Percentiles rank a stretch among this genome's conserved stretches.
Conservation (phyloP, 2,329 filamentous ascomycete genomes). For the Sporothrix phasma region DNA sequence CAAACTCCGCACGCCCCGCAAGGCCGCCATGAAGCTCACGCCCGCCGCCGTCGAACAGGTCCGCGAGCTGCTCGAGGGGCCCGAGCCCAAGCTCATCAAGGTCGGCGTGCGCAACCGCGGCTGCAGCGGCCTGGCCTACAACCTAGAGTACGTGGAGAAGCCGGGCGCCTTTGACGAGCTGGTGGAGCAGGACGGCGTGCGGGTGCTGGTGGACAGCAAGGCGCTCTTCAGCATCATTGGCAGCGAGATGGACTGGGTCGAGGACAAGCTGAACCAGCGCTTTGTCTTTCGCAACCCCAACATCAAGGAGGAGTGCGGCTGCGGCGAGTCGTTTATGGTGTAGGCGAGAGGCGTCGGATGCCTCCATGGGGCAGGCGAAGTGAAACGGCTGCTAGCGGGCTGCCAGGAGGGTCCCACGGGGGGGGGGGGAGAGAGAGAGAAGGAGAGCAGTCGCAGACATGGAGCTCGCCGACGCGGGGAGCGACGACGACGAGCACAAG, state of each 20-base stretch:
- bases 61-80: slow-evolving; percentile 65
- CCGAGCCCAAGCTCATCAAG: slow-evolving; percentile 84
- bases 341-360: no score
- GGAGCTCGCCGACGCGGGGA: no score
- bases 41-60: slow-evolving; percentile 71
- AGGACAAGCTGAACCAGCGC: slow-evolving; percentile 83
- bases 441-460: no score
- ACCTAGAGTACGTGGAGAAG: slow-evolving; percentile 92
- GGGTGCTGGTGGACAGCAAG: slow-evolving; percentile 93
- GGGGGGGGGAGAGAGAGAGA: no score
- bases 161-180: slow-evolving; percentile 79
- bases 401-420: no score
- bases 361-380: no score
- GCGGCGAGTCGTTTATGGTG: slow-evolving; percentile 93
- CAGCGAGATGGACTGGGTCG: slow-evolving; percentile 97
- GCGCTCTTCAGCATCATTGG: slow-evolving; percentile 96
- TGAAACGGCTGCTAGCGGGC: no score
- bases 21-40: slow-evolving; percentile 84
- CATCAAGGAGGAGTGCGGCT: slow-evolving; percentile 95
- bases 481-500: no score
- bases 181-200: slow-evolving; percentile 92
- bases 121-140: slow-evolving; percentile 86
- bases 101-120: slow-evolving; percentile 90
- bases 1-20: slow-evolving; percentile 63
- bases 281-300: slow-evolving; percentile 97